A percentile compares a stretch with the other conserved stretches of the same genome.
These are phyloP conservation scores for Iberis pinnata DNA, from an alignment of 345 rosid species.

Conservation along the genomic window DNA sequence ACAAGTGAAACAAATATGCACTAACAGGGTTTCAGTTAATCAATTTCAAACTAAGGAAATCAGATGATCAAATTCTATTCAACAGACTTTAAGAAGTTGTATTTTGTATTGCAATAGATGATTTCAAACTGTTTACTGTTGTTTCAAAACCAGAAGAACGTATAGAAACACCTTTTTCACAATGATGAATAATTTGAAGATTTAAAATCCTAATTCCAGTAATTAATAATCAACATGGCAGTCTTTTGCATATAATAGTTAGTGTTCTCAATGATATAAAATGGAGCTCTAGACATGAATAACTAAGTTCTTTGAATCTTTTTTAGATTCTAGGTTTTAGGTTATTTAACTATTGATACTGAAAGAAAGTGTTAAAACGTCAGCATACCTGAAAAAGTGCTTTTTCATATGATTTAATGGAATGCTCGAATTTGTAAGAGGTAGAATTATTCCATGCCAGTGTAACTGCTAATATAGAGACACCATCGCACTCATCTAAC, in stretches of 20 bases:
- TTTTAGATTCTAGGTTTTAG: neutral
- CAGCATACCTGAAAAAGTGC: constrained; percentile 54
- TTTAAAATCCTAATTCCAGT: neutral
- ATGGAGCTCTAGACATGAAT: neutral
- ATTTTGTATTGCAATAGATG: neutral
- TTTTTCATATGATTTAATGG: constrained; percentile 51
- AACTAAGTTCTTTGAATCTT: neutral
- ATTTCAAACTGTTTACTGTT: neutral
- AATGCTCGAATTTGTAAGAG: constrained; percentile 46
- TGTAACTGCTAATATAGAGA: constrained; percentile 63
- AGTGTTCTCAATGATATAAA: neutral
- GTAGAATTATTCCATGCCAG: constrained; percentile 64
- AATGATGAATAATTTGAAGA: neutral
- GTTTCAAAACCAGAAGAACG: neutral
- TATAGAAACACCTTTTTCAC: neutral
- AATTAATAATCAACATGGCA: neutral
- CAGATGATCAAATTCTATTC: neutral
- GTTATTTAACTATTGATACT: neutral
- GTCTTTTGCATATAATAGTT: neutral
- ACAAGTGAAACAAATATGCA: constrained; percentile 10
- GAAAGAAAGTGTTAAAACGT: neutral
- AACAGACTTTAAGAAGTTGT: neutral
- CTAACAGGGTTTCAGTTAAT: neutral
- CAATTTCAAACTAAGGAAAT: neutral
- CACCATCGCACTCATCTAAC: constrained; percentile 53